These are phyloP conservation scores for Cyathus striatus DNA, from an alignment of 768 basidiomycete species.

Conservation along the genomic window DNA sequence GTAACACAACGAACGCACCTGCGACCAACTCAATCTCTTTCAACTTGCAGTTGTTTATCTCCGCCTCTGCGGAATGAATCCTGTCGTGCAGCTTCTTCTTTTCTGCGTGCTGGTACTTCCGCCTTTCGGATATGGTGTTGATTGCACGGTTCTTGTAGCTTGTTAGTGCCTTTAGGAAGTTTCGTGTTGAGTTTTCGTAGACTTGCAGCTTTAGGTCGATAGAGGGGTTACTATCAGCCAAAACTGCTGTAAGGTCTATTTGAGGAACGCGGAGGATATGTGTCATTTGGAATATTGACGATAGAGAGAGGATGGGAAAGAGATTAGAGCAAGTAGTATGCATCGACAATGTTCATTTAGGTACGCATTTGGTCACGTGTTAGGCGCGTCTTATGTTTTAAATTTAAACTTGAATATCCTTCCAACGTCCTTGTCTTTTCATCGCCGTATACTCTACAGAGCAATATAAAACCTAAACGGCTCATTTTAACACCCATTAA, in stretches of 20 bases:
- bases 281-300: too few species aligned
- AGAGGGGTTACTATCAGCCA: constrained; percentile 48
- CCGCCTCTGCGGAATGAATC: constrained; percentile 54
- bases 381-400: too few species aligned
- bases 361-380: too few species aligned
- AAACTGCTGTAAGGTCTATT: constrained; percentile 54
- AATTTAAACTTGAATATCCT: too few species aligned
- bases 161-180: constrained; percentile 68
- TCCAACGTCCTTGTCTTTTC: too few species aligned
- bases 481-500: too few species aligned
- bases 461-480: too few species aligned
- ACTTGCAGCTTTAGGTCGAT: constrained; percentile 60
- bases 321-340: too few species aligned
- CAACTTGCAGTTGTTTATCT: constrained; percentile 72
- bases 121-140: constrained; percentile 61
- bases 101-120: constrained; percentile 54
- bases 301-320: too few species aligned
- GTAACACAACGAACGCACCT: too few species aligned
- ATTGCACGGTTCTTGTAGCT: constrained; percentile 72
- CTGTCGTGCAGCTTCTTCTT: constrained; percentile 62
- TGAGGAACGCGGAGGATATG: constrained; percentile 39
- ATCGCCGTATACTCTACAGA: too few species aligned
- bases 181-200: constrained; percentile 62
- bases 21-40: constrained; percentile 75
- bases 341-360: too few species aligned